Percentiles rank a stretch among this genome's conserved stretches.
Conservation (phyloP, 805 yeast genomes). For the Candida koratica region DNA sequence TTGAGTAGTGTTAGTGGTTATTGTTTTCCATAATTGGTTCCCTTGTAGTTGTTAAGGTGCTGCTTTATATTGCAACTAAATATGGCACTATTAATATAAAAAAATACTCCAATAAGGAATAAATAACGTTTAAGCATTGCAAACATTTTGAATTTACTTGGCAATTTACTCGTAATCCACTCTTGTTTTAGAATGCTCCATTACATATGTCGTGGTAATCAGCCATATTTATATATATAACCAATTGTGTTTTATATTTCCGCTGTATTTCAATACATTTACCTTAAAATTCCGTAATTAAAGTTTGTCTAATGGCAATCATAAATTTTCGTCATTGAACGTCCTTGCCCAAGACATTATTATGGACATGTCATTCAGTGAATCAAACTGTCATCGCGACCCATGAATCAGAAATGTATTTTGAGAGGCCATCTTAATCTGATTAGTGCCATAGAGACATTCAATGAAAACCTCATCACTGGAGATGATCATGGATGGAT, state of each 20-base stretch:
- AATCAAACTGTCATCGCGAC: too few species aligned
- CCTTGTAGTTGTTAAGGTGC: too few species aligned
- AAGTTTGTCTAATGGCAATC: too few species aligned
- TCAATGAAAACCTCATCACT: conserved; percentile 34
- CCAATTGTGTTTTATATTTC: too few species aligned
- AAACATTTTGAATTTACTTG: background rate
- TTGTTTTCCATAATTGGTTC: too few species aligned
- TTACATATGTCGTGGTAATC: background rate
- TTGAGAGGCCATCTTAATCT: conserved; percentile 16
- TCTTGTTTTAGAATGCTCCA: background rate
- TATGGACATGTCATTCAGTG: too few species aligned
- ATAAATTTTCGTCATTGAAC: too few species aligned
- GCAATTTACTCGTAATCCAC: background rate
- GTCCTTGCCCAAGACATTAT: too few species aligned
- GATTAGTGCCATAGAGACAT: conserved; percentile 8
- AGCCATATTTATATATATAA: background rate
- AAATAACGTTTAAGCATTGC: background rate
- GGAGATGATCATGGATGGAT: conserved; percentile 63
- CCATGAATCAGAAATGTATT: conserved; percentile 15
- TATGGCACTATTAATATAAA: background rate
- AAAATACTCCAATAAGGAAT: background rate
- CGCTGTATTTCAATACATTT: too few species aligned
- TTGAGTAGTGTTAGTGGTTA: too few species aligned
- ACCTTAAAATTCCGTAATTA: too few species aligned
- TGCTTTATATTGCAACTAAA: too few species aligned